Base-by-base conservation (phyloP, 1,284 basidiomycete genomes). In the Leccinum subrobustum region DNA sequence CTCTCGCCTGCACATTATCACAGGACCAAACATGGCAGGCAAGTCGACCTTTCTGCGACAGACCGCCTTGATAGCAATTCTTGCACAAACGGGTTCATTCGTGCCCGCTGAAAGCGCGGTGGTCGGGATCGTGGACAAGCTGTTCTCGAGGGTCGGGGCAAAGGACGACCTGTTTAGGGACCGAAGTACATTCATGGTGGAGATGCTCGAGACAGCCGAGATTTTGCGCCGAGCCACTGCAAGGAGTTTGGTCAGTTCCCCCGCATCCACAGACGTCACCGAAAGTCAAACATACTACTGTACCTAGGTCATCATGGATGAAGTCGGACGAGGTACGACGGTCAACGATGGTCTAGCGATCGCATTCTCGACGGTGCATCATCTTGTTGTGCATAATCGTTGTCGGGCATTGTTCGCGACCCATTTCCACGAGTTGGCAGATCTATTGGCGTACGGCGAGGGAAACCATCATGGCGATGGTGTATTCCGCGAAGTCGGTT, bases 21-120 rank as follows among this genome's bases (percentile, higher is more conserved):
- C 96, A 1, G 96, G 96, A 0, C 96, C 96, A 0, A 98, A 98
- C 70, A 98, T 98, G 94, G 93, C 93, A 48, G 85, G 93, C 54
- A 98, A 99, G 75, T 96, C 93, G 1, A 98, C 96, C 0, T 83
- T 93, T 33, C 82, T 99, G 18, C 91, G 96, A 14, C 96, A 98
- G 73, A 92, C 88, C 0, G 97, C 96, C 4, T 80, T 99, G 27
- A 91, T 98, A 56, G 81, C 90, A 7, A 91, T 99, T 61, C 81
- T 99, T 2, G 96, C 96, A 0, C 96, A 99, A 74, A 85, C 87
- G 6, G 96, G 96, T 2, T 92, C 89, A 6, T 99, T 93, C 73
- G 95, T 99, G 0, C 97, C 97, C 1, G 95, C 96, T 27, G 85
- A 90, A 54, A 72, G 75, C 18, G 95, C 93, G 1, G 77, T 78